Conservation (phyloP, 2,329 filamentous ascomycete species). For the Thelonectria rubi region DNA sequence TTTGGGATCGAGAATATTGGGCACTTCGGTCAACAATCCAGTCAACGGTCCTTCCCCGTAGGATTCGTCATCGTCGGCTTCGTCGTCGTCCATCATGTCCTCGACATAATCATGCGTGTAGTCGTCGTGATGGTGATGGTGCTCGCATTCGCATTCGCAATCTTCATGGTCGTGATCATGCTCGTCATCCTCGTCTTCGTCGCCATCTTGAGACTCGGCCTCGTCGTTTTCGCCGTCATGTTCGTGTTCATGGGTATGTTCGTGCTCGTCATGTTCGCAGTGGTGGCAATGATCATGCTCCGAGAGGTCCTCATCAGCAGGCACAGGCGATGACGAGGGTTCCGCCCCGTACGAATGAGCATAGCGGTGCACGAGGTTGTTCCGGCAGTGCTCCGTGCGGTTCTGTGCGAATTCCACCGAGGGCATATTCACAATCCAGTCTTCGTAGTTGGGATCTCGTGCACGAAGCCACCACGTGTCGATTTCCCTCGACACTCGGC, state of each 20-base stretch:
- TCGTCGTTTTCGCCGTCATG: too few relatives aligned
- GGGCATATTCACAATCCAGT: slow-evolving; percentile 67
- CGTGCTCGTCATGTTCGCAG: slow-evolving; percentile 36
- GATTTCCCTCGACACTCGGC: slow-evolving; percentile 70
- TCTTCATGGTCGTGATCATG: slow-evolving; percentile 45
- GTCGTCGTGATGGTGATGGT: slow-evolving; percentile 49
- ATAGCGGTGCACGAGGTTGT: slow-evolving; percentile 67
- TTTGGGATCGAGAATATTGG: slow-evolving; percentile 90
- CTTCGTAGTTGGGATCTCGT: slow-evolving; percentile 67
- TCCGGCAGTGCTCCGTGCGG: slow-evolving; percentile 66
- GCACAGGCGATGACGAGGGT: slow-evolving; percentile 49
- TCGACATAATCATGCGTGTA: slow-evolving; percentile 58
- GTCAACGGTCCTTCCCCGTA: slow-evolving; percentile 81
- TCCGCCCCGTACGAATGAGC: slow-evolving; percentile 55
- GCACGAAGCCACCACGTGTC: slow-evolving; percentile 72
- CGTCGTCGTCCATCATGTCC: slow-evolving; percentile 71
- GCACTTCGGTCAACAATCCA: slow-evolving; percentile 90
- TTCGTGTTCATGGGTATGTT: slow-evolving; percentile 47
- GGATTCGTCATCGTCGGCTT: slow-evolving; percentile 79
- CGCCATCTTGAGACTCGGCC: too few relatives aligned
- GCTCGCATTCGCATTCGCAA: slow-evolving; percentile 40
- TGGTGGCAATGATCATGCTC: slow-evolving; percentile 51
- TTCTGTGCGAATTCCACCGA: slow-evolving; percentile 67
- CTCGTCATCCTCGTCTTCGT: slow-evolving; percentile 39
- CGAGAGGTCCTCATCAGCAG: slow-evolving; percentile 51